Base-by-base conservation (phyloP, 2,329 filamentous ascomycete genomes). In the Ceratocystis huliohia region DNA sequence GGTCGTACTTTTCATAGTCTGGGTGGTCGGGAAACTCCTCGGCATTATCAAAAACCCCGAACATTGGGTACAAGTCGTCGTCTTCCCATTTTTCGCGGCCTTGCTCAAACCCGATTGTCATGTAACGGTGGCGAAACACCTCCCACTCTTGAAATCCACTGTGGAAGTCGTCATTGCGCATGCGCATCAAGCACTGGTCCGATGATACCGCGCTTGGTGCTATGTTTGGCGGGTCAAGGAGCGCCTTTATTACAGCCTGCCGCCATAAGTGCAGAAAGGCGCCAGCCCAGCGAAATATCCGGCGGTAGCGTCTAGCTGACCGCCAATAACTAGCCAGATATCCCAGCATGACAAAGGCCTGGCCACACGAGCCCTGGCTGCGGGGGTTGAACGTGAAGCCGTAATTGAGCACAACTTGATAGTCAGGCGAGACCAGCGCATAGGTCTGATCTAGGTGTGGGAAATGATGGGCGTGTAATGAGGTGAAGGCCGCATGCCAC, bases 391-490 rank as follows among this genome's bases (percentile, higher is more conserved):
- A 66, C 1, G 28, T 30, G 22, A 48, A 50, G 46, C 59, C 65
- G 65, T 66, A 66, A 59, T 66, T 66, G 28, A 66, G 65, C 5
- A 61, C 20, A 37, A 62, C 25, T n/a, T 62, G 56, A 10, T 62
- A 66, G 44, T 66, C 65, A 1, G 45, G n/a, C 30, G 41, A 41
- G 4, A 62, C 41, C 6, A 63, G 44, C 4, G 25, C 57, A 28
- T 22, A 22, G 3, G 7, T 53, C 2, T 28, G n/a, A 25, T 66
- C 65, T 1, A 66, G 57, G 45, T 63, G 44, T 15, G 65, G 65
- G 44, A 66, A 66, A 59, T 66, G 65, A 15, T 63, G 59, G 6
- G 65, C 65, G 48, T 63, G 59, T 3, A 66, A 30, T 15, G 57
- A 20, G 7, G 65, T 28, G 6, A 66, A 41, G 17, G 57, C 44